These are phyloP conservation scores for Paraglomus brasilianum DNA, from an alignment of 192 early-diverging fungal species.

Conservation along the genomic window DNA sequence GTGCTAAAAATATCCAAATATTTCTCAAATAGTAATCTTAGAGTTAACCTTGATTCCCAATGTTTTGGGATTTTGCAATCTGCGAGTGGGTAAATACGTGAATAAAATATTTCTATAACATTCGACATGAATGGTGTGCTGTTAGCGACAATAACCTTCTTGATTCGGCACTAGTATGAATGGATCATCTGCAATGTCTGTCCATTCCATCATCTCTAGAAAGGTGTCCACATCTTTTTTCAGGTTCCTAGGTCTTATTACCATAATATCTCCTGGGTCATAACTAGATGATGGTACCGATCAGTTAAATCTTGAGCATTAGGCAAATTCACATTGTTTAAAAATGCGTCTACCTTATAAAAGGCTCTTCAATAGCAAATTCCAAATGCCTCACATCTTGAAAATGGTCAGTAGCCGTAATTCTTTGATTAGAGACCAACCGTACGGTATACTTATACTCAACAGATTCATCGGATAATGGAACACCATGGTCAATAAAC, in stretches of 20 bases:
- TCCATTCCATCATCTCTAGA: slow-evolving; percentile 71
- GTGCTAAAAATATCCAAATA: slow-evolving; percentile 84
- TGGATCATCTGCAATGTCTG: slow-evolving; percentile 58
- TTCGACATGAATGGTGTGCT: not conserved
- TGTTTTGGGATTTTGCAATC: slow-evolving; percentile 52
- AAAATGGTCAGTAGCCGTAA: slow-evolving; percentile 79
- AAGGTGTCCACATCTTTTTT: slow-evolving; percentile 66
- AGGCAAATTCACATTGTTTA: not conserved
- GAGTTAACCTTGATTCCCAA: slow-evolving; percentile 56
- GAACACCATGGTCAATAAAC: slow-evolving; percentile 40
- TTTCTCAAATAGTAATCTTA: slow-evolving; percentile 72
- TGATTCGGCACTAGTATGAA: slow-evolving; percentile 51
- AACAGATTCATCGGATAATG: not conserved
- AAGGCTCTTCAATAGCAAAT: slow-evolving; percentile 46
- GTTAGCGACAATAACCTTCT: slow-evolving; percentile 41
- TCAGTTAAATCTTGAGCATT: not conserved
- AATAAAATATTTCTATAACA: not conserved
- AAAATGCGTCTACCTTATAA: slow-evolving; percentile 19
- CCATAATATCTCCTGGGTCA: slow-evolving; percentile 79
- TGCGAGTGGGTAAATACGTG: slow-evolving; percentile 8
- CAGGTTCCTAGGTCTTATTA: slow-evolving; percentile 73
- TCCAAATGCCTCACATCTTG: slow-evolving; percentile 90
- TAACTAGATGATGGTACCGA: slow-evolving; percentile 49
- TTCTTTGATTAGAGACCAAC: slow-evolving; percentile 59
- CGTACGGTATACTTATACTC: slow-evolving; percentile 39